Conservation (phyloP, 139 green algal species). For the Chlorella sp. region DNA sequence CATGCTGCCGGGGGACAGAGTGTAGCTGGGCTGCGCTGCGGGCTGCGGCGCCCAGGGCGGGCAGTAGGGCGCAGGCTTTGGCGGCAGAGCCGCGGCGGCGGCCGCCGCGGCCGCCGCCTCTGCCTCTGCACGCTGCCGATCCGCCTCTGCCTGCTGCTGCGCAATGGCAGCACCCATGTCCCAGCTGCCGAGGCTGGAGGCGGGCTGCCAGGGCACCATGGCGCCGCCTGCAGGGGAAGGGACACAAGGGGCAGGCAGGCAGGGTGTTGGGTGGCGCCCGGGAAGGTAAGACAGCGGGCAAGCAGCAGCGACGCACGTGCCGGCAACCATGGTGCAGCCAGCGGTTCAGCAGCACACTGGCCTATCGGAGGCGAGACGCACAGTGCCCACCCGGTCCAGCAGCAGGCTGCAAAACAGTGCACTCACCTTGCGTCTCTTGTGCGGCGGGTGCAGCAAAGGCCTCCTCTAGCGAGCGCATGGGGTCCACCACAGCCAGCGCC, state of each 20-base stretch:
- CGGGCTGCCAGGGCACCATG: not conserved
- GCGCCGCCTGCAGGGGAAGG: not conserved
- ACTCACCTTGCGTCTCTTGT: too few relatives aligned
- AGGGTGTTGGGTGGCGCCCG: too few relatives aligned
- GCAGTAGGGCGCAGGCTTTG: constrained; percentile 19
- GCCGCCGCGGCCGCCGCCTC: not conserved
- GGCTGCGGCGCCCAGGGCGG: constrained; percentile 31
- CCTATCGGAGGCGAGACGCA: too few relatives aligned
- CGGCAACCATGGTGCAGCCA: too few relatives aligned
- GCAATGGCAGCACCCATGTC: constrained; percentile 34
- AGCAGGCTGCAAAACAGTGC: not conserved
- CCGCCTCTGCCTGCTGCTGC: constrained; percentile 8
- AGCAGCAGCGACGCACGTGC: too few relatives aligned
- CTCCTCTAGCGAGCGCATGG: constrained; percentile 8
- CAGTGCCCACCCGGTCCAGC: too few relatives aligned
- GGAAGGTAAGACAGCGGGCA: too few relatives aligned
- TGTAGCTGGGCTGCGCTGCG: too few relatives aligned
- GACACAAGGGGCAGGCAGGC: not conserved
- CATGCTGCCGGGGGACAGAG: not conserved
- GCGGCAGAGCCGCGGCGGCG: not conserved
- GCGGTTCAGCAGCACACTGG: too few relatives aligned
- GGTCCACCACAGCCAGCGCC: constrained; percentile 8
- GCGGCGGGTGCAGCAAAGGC: not conserved
- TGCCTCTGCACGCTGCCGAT: not conserved
- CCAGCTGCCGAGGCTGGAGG: constrained; percentile 23